These are phyloP conservation scores for Suillus subalutaceus DNA, from an alignment of 768 basidiomycete genomes.

Conservation along the genomic window DNA sequence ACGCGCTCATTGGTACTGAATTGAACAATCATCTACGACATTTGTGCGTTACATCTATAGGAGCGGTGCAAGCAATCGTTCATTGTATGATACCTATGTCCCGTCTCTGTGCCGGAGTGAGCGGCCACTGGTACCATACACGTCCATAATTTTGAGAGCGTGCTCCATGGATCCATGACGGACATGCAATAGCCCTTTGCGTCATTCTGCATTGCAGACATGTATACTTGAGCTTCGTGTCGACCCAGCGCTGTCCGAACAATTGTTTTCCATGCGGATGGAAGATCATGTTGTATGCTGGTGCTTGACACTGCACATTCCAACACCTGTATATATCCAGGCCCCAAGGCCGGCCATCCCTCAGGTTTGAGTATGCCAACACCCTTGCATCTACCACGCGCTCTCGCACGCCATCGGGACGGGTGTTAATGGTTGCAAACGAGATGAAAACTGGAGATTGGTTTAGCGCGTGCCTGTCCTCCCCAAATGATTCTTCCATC, in stretches of 20 bases:
- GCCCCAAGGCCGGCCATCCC: not conserved
- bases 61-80: too few relatives aligned
- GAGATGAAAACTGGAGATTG: not conserved
- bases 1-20: too few relatives aligned
- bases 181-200: not conserved
- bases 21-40: too few relatives aligned
- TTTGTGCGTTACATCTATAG: too few relatives aligned
- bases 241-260: not conserved
- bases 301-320: not conserved
- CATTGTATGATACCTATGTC: too few relatives aligned
- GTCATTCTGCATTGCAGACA: not conserved
- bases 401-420: too few relatives aligned
- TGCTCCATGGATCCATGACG: not conserved
- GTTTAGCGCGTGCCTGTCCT: not conserved
- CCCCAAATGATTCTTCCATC: slow-evolving; percentile 1
- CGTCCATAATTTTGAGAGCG: not conserved
- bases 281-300: not conserved
- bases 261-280: not conserved
- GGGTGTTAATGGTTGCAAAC: too few relatives aligned
- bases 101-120: too few relatives aligned
- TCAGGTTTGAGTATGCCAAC: not conserved
- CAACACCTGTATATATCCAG: slow-evolving; percentile 4
- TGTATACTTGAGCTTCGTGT: not conserved
- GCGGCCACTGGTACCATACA: not conserved
- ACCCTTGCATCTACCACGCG: too few relatives aligned